Base-by-base conservation (phyloP, 495 filamentous ascomycete genomes). In the Penicillium silybi region DNA sequence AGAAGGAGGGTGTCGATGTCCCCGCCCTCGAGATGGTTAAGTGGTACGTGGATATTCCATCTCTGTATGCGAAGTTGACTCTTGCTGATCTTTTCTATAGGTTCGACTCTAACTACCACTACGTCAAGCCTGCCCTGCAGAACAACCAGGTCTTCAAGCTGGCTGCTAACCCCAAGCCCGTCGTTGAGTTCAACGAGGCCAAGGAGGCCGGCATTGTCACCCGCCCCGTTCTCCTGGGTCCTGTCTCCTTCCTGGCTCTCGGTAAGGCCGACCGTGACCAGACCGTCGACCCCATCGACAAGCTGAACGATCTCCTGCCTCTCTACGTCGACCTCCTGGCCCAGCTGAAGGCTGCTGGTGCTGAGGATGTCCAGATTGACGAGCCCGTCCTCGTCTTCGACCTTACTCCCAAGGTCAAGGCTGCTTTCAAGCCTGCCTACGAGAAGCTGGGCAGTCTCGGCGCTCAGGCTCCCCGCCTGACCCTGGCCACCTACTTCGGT, bases 51-150 rank as follows among this genome's bases (percentile, higher is more conserved):
- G 26, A 26, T 4, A 29, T 13, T 13, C 10, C 22, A 1, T 13
- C 4, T 32, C 3, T 32, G 9, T 32, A 32, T 32, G 2, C 1
- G 0, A 32, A 3, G 29, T 32, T 10, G 29, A 10, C 29, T 32
- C 29, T 39, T 39, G 9, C 37, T 39, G 18, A 39, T 39, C 2
- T 19, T 4, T 39, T 18, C 13, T 17, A 18, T 18, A 39, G 37
- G 93, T 98, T 98, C 71, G 93, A 98, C 81, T 95, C 90, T 59
- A 98, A 98, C 86, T 98, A 98, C 84, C 93, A 98, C 82, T 97
- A 97, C 78, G 93, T 97, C 75, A 97, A 97, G 84, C 93, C 93
- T 52, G 96, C 93, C 52, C 82, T 98, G 50, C 88, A 95, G 74
- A 87, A 97, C 75, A 85, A 87, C 80, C 93, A 98, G 83, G 83